A percentile compares a stretch with the other conserved stretches of the same genome.
phyloP scores from a whole-genome alignment of 192 early-diverging fungal species.

The Entomortierella chlamydospora region DNA sequence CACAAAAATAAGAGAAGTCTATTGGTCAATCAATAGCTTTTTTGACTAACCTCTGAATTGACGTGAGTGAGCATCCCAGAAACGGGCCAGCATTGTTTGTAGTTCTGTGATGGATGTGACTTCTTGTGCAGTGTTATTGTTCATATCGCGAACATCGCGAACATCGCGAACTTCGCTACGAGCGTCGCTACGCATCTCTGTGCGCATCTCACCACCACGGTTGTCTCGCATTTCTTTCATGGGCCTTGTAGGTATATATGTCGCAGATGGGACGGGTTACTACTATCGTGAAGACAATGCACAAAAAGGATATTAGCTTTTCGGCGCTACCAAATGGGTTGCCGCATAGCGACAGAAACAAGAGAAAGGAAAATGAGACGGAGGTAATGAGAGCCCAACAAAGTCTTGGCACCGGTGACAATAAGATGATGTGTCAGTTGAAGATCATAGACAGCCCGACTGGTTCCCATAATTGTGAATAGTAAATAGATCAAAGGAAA shows the following conservation, averaged over 20 bases:
- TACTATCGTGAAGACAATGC: not conserved
- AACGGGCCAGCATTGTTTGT: slow-evolving; percentile 46
- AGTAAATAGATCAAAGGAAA: slow-evolving; percentile 8
- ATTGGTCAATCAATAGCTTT: too few species aligned
- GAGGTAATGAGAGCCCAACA: not conserved
- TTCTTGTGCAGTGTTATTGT: slow-evolving; percentile 47
- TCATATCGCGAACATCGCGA: slow-evolving; percentile 40
- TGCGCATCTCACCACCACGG: slow-evolving; percentile 29
- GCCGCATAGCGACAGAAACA: too few species aligned
- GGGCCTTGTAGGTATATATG: slow-evolving; percentile 6
- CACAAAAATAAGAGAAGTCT: not conserved
- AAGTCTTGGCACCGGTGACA: not conserved
- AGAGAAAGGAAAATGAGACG: too few species aligned
- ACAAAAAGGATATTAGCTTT: too few species aligned
- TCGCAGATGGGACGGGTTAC: not conserved
- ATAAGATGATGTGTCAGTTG: not conserved
- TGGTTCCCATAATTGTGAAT: not conserved
- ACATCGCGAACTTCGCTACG: slow-evolving; percentile 20
- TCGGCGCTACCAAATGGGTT: too few species aligned
- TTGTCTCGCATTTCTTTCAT: slow-evolving; percentile 43
- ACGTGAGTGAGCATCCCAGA: slow-evolving; percentile 51
- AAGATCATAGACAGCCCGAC: not conserved
- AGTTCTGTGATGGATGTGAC: slow-evolving; percentile 50
- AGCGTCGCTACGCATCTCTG: slow-evolving; percentile 15
- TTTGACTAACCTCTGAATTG: slow-evolving; percentile 45